These are phyloP conservation scores for Russula sp. DNA, from an alignment of 768 basidiomycete species.

Conservation along the genomic window DNA sequence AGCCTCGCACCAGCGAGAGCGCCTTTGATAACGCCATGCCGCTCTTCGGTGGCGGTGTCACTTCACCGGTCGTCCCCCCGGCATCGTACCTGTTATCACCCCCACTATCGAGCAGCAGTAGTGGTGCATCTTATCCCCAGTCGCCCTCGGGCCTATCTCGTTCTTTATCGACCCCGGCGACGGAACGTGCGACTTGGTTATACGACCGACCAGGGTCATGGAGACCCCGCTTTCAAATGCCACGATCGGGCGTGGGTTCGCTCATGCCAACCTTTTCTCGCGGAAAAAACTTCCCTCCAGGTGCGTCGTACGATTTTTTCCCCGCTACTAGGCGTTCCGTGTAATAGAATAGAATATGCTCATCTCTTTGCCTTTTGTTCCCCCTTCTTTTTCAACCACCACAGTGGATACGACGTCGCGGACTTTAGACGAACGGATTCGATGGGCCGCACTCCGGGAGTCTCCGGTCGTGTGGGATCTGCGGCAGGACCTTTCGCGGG, in stretches of 20 bases:
- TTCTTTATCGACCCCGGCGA: neutral
- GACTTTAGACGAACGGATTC: slow-evolving; percentile 26
- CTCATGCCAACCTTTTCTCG: slow-evolving; percentile 22
- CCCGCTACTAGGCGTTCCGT: neutral
- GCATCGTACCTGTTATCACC: slow-evolving; percentile 14
- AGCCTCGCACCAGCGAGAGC: slow-evolving; percentile 19
- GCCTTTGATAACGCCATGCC: slow-evolving; percentile 17
- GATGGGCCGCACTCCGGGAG: slow-evolving; percentile 24
- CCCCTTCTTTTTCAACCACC: too few species aligned
- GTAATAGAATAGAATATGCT: neutral
- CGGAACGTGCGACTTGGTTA: slow-evolving; percentile 3
- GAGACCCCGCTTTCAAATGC: slow-evolving; percentile 30
- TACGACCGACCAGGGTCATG: slow-evolving; percentile 24
- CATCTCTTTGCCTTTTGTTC: too few species aligned
- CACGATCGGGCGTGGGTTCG: slow-evolving; percentile 21
- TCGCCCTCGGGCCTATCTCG: slow-evolving; percentile 9
- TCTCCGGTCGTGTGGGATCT: slow-evolving; percentile 45
- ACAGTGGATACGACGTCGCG: slow-evolving; percentile 13
- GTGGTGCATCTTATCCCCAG: neutral
- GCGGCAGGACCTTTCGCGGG: slow-evolving; percentile 33
- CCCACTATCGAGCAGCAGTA: neutral
- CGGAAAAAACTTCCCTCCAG: slow-evolving; percentile 21
- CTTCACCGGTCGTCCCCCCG: slow-evolving; percentile 15
- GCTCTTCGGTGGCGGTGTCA: neutral
- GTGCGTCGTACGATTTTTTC: slow-evolving; percentile 1